Conservation (phyloP, 495 filamentous ascomycete genomes). For the Lasiosphaeria hispida region DNA sequence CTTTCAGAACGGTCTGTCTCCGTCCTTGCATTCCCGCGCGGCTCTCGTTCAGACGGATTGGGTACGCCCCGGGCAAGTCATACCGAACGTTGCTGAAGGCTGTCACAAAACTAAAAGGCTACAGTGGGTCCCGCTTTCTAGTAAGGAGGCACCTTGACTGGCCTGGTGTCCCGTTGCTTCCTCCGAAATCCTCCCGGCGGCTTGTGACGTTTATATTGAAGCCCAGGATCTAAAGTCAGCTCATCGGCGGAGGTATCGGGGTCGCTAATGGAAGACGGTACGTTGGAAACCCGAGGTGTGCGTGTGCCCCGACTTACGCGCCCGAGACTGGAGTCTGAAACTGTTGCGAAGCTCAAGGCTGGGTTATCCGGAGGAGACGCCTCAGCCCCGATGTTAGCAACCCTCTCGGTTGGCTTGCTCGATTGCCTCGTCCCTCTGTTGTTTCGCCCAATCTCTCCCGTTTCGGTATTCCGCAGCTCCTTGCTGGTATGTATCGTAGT, state of each 20-base stretch:
- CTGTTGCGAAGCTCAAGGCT: not conserved
- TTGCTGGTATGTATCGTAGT: not conserved
- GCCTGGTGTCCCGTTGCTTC: no score
- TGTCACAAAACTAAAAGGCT: no score
- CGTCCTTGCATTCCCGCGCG: no score
- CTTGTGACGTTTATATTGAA: no score
- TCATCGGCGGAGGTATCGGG: not conserved
- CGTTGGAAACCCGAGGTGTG: no score
- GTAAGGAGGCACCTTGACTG: no score
- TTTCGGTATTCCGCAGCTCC: not conserved
- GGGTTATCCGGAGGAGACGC: not conserved
- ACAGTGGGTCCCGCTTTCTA: no score
- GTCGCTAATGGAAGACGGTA: not conserved
- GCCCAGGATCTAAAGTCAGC: not conserved
- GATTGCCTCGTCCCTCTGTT: conserved; percentile 1
- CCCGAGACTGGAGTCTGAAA: not conserved
- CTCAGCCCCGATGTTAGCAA: not conserved
- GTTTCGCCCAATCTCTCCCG: not conserved
- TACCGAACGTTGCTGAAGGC: no score
- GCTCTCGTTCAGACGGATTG: no score
- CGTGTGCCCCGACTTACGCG: not conserved
- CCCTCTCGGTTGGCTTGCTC: not conserved
- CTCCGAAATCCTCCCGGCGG: no score
- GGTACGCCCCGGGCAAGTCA: no score
- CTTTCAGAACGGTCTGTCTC: no score